A percentile compares a stretch with the other conserved stretches of the same genome.
phyloP scores from a whole-genome alignment of 1,284 basidiomycete genomes.

The Tylopilus sp. region DNA sequence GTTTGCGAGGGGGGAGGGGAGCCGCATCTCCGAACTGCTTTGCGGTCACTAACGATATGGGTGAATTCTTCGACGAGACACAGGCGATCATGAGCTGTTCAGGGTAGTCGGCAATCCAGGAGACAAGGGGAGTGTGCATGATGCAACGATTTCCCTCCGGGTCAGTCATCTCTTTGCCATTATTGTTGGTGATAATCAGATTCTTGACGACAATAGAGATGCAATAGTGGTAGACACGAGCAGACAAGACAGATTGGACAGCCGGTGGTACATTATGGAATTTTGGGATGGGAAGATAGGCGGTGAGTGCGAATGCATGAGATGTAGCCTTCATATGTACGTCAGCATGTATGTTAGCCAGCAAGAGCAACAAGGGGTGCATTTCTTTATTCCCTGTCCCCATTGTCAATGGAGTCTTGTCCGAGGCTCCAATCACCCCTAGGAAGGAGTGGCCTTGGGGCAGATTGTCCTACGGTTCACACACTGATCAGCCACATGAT shows the following conservation, averaged over 20 bases:
- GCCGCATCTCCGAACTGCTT: not conserved
- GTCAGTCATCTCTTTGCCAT: not conserved
- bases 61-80: conserved; percentile 7
- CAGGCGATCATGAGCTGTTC: conserved; percentile 15
- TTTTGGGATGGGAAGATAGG: conserved; percentile 5
- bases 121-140: conserved; percentile 12
- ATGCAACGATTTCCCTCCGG: not conserved
- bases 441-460: not conserved
- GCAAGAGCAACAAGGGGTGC: conserved; percentile 17
- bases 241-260: not conserved
- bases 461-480: not conserved
- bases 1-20: not conserved
- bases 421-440: conserved; percentile 32
- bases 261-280: not conserved
- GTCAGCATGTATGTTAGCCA: conserved; percentile 15
- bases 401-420: conserved; percentile 18
- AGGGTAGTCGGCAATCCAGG: conserved; percentile 6
- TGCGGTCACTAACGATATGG: not conserved
- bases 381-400: conserved; percentile 13
- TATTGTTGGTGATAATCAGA: not conserved
- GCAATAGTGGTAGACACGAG: not conserved
- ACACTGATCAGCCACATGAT: too few relatives aligned
- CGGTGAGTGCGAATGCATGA: conserved; percentile 13
- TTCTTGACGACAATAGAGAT: not conserved
- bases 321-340: conserved; percentile 18